Evolutionary conservation across 345 rosid species (phyloP), one percentile per base, ranked within the genome.

Genomic region (Kandelia obovata): DNA sequence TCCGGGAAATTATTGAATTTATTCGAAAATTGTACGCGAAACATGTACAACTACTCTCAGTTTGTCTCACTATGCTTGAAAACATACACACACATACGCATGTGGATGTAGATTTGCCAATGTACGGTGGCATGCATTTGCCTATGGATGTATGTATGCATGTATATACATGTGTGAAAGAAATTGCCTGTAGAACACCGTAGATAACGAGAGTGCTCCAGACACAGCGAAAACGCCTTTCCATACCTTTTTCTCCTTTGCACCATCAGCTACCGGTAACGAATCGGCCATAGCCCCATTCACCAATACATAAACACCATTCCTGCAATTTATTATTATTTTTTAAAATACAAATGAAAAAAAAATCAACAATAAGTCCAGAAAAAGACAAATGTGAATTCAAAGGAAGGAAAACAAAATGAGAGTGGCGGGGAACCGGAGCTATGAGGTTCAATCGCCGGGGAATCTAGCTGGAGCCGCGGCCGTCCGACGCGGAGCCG

Each of bases 181-280:
- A 20, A 5, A 52, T 52, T 13, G 87, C 97, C 96, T 91, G 94
- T 49, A 93, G 75, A 78, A 93, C 80, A 53, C 98, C 98, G 58
- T 93, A 91, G 82, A 91, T 82, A 61, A 93, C 98, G 67, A 91
- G 98, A 71, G 97, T 89, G 66, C 75, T 77, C 98, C 97, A 39
- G 78, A 37, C 37, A 91, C 93, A 3, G 96, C 94, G 34, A 93
- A 83, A 47, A 85, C 71, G 55, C 85, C 90, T 84, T 88, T 88
- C 89, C 90, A 83, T 69, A 89, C 26, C 77, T 80, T 88, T 79
- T 72, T 79, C 76, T 82, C 87, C 69, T 73, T 83, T 75, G 77
- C 81, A 32, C 39, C 74, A 53, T 63, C 82, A 39, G 66, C 68
- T 71, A 70, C 65, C 47, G 82, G 27, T 34, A 66, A 76, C 59